Evolutionary conservation across 495 filamentous ascomycete species (phyloP).

Genomic region (Niebla homalea): DNA sequence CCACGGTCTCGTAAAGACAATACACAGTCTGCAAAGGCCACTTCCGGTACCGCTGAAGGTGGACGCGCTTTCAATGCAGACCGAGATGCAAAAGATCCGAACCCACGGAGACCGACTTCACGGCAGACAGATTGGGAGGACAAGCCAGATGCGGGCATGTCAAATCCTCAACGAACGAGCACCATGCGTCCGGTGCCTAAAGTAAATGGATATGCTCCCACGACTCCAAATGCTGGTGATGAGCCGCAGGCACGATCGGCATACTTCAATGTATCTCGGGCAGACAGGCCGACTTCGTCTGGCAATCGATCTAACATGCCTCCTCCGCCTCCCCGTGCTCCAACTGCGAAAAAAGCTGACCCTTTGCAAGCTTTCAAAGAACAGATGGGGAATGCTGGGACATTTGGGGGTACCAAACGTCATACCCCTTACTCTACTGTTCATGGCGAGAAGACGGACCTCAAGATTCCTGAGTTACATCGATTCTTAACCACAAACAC

Average conservation of each 20-base stretch:
- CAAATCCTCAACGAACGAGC: slow-evolving; percentile 26
- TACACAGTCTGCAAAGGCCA: slow-evolving; percentile 3
- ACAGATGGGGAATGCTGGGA: slow-evolving; percentile 41
- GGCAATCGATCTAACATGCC: slow-evolving; percentile 15
- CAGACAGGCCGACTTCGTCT: slow-evolving; percentile 18
- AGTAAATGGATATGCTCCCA: slow-evolving; percentile 37
- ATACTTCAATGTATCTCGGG: slow-evolving; percentile 31
- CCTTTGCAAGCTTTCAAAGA: slow-evolving; percentile 4
- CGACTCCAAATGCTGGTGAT: slow-evolving; percentile 29
- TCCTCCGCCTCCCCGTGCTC: slow-evolving; percentile 8
- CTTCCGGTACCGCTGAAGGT: neutral
- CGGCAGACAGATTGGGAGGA: slow-evolving; percentile 29
- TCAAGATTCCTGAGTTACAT: slow-evolving; percentile 32
- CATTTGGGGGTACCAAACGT: slow-evolving; percentile 13
- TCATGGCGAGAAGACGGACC: slow-evolving; percentile 58
- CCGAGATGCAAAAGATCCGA: neutral
- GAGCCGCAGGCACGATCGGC: slow-evolving; percentile 42
- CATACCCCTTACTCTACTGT: slow-evolving; percentile 45
- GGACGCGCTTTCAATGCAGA: too few relatives aligned
- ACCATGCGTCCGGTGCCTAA: slow-evolving; percentile 30
- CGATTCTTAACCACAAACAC: slow-evolving; percentile 34
- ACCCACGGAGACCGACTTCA: slow-evolving; percentile 25
- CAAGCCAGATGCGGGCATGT: slow-evolving; percentile 18
- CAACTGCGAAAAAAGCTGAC: neutral
- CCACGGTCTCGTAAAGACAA: slow-evolving; percentile 17